A percentile compares a stretch with the other conserved stretches of the same genome.
Evolutionary conservation across 2,329 filamentous ascomycete species (phyloP).

Genomic region (Neonectria sp.): DNA sequence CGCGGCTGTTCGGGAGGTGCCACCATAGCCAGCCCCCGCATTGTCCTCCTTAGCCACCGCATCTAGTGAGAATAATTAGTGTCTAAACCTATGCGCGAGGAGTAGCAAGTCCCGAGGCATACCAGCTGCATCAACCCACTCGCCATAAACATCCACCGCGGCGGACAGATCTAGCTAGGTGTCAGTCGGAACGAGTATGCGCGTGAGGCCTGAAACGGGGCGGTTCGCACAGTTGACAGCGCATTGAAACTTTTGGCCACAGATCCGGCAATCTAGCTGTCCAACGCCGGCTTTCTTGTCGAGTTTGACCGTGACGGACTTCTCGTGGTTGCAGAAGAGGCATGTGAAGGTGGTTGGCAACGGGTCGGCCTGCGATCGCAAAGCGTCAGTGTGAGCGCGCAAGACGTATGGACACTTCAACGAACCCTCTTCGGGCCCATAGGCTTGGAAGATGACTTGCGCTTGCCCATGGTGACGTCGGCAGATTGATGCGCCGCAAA

Average conservation of each 20-base stretch:
- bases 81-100: background rate
- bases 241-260: conserved; percentile 93
- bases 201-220: conserved; percentile 8
- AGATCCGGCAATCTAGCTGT: conserved; percentile 90
- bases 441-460: conserved; percentile 92
- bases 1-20: conserved; percentile 45
- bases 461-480: conserved; percentile 80
- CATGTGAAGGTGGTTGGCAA: conserved; percentile 92
- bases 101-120: conserved; percentile 41
- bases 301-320: conserved; percentile 89
- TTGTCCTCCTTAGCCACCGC: conserved; percentile 65
- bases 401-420: conserved; percentile 13
- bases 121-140: conserved; percentile 94
- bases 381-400: conserved; percentile 34
- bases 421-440: conserved; percentile 85
- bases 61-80: conserved; percentile 54
- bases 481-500: conserved; percentile 37
- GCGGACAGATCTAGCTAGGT: conserved; percentile 81
- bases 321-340: conserved; percentile 98
- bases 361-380: conserved; percentile 71
- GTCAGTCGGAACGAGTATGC: conserved; percentile 36
- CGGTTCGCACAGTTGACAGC: conserved; percentile 84
- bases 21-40: conserved; percentile 48
- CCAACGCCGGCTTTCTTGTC: conserved; percentile 94
- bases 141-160: conserved; percentile 94